phyloP scores from a whole-genome alignment of 106 monocot species.

The Allium fistulosum region DNA sequence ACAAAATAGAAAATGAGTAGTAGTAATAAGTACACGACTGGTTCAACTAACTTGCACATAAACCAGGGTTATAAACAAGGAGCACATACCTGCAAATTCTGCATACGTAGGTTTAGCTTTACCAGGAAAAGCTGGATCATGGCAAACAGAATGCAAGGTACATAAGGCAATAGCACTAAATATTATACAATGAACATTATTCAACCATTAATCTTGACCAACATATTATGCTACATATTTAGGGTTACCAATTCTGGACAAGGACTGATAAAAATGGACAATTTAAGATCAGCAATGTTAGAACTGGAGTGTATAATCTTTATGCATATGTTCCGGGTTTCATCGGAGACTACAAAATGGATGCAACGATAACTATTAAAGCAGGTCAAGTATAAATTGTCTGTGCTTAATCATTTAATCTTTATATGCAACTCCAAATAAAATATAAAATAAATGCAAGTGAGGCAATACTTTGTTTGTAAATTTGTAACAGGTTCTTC shows the following conservation, averaged over 20 bases:
- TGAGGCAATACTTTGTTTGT: no score
- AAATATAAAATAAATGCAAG: not conserved
- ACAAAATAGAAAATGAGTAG: no score
- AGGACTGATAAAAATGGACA: conserved; percentile 29
- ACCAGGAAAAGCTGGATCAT: conserved; percentile 69
- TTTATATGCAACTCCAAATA: not conserved
- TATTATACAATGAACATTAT: not conserved
- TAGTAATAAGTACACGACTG: no score
- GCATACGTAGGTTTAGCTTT: conserved; percentile 64
- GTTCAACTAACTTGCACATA: no score
- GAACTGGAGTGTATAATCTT: conserved; percentile 60
- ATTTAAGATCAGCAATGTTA: conserved; percentile 47
- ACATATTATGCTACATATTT: no score
- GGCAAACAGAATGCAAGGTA: conserved; percentile 79
- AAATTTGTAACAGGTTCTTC: conserved; percentile 15
- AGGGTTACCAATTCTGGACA: conserved; percentile 93
- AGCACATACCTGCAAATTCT: conserved; percentile 22
- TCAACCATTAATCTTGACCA: no score
- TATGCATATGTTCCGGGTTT: conserved; percentile 86
- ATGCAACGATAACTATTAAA: conserved; percentile 26
- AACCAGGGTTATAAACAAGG: conserved; percentile 24
- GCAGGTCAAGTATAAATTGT: conserved; percentile 19
- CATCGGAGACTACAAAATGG: conserved; percentile 69
- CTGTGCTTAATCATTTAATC: not conserved
- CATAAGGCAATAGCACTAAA: not conserved